Evolutionary conservation across 495 filamentous ascomycete genomes (phyloP), one percentile per base, ranked within the genome.

Genomic region (Terfezia boudieri): DNA sequence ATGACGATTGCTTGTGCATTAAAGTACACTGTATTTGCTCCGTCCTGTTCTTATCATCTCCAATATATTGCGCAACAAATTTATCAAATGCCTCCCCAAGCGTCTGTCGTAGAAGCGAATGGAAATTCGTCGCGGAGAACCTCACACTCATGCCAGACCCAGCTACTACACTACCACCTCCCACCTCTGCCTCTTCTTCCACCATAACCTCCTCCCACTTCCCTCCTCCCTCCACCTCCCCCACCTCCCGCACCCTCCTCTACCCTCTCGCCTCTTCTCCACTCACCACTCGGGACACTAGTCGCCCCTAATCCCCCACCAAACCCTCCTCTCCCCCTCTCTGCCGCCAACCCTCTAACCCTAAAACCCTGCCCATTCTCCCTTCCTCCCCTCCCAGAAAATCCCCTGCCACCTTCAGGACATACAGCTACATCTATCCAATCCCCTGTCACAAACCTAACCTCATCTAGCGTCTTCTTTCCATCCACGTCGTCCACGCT

Each of bases 371-470:
- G 41, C 41, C 41, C 64, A 1, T 64, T 61, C 0, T 70, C 69
- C 8, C 64, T 53, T 37, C 70, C 61, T 17, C 66, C 60, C 53
- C 77, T 78, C 20, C 93, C 79, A 14, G 14, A 14, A 14, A 14
- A 14, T n/a, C 74, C 74, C 0, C 86, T 86, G 61, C 87, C 81
- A 48, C 73, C 69, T 62, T 79, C 66, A 14, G 89, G 85, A 48
- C 82, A 79, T 22, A 96, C 79, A 2, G 84, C 82, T 64, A 82
- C 85, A 55, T 78, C 78, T 22, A 96, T 74, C 64, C 80, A 94
- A 68, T 94, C 89, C 0, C 89, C 90, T 56, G 88, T 79, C 35
- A 95, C 80, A 60, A 94, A 94, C 26, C 77, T 71, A 37, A 74
- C 77, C 48, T 92, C 85, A 50, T 69, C 68, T 43, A 95, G 67